Percentiles rank a stretch among this genome's conserved stretches.
These are phyloP conservation scores for Draba incana DNA, from an alignment of 345 rosid genomes.

Conservation along the genomic window DNA sequence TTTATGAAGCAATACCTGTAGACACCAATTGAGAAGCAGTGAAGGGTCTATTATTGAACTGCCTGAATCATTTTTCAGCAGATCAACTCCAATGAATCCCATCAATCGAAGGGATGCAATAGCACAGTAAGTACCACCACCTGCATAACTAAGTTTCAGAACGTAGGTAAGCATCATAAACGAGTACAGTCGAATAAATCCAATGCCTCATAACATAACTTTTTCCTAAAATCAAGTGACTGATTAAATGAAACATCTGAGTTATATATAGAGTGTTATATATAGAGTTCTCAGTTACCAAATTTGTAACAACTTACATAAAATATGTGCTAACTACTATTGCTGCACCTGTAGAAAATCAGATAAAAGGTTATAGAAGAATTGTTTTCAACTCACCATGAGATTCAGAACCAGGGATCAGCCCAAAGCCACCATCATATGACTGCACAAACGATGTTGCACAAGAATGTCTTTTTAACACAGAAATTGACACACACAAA, in stretches of 20 bases:
- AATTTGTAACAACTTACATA: constrained; percentile 6
- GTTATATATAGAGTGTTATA: constrained; percentile 19
- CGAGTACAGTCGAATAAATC: not conserved
- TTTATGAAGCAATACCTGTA: constrained; percentile 52
- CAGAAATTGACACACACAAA: constrained; percentile 23
- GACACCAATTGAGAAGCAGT: constrained; percentile 71
- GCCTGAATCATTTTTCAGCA: constrained; percentile 47
- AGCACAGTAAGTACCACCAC: constrained; percentile 95
- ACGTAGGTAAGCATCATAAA: constrained; percentile 44
- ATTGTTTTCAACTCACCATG: constrained; percentile 75
- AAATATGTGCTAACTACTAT: not conserved
- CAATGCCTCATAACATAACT: not conserved
- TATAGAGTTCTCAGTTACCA: not conserved
- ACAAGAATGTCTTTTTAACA: constrained; percentile 32
- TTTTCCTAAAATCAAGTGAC: not conserved
- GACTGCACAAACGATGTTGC: constrained; percentile 56
- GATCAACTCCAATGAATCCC: constrained; percentile 77
- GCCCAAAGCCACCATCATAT: constrained; percentile 97
- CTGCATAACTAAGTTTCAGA: constrained; percentile 65
- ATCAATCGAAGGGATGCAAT: constrained; percentile 82
- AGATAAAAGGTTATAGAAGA: not conserved
- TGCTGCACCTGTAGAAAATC: not conserved
- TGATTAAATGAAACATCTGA: not conserved
- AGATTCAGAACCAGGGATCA: constrained; percentile 89
- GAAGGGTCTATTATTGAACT: constrained; percentile 55